Evolutionary conservation across 1,284 basidiomycete genomes (phyloP), one percentile per base, ranked within the genome.

Genomic region (Gyrodon tennesseensis): DNA sequence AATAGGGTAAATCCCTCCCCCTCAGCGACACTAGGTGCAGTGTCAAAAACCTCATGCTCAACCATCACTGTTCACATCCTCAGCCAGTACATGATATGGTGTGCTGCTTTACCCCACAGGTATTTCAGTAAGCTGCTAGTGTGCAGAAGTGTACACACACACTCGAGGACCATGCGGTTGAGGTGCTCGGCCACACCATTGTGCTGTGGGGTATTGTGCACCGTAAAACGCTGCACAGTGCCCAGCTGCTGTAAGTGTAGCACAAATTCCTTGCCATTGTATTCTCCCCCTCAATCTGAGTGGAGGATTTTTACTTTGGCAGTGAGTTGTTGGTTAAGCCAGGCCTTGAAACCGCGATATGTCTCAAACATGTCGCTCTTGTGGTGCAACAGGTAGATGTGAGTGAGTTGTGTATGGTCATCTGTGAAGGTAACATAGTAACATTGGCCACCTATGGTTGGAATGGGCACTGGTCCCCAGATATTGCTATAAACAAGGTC

Each of bases 401-500:
- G 31, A 23, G 19, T 52, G 1, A 52, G 31, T 1, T 8, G 4
- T 0, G 21, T 52, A 1, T n/a, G 13, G 21, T 34, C 11, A 2
- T 52, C 13, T 0, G 11, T 52, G 7, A 52, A 52, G 0, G 4
- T 52, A 13, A 56, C 13, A 18, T 67, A 67, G 53, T 64, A 67
- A 0, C 2, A 0, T 0, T 7, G 12, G 0, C 43, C n/a, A 0
- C 13, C 5, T 0, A 58, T 60, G 0, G 21, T 63, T 2, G 4
- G 4, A 1, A 62, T 4, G 0, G 57, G 39, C 1, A 19, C 13
- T 8, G 48, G 40, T 7, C 41, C 48, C 55, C 58, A 64, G 9
- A 63, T 4, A 3, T 63, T 21, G 4, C 21, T 39, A 1, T 53
- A 39, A 0, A 62, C 4, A 1, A 52, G 21, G 11, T 46, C 18